Conservation (phyloP, 2,329 filamentous ascomycete species). For the Stemphylium beticola region DNA sequence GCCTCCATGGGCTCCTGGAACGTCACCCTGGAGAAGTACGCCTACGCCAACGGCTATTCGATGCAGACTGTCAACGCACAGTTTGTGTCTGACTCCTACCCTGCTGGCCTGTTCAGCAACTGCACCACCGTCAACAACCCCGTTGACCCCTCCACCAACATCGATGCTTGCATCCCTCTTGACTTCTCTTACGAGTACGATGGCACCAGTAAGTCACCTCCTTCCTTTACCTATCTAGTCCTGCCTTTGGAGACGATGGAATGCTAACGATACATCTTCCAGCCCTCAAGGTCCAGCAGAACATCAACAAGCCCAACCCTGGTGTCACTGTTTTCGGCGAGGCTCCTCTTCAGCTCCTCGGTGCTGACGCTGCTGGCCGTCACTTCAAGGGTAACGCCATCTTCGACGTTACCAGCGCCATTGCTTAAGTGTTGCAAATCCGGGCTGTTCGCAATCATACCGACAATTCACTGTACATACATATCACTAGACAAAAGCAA, state of each 20-base stretch:
- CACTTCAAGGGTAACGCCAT: background rate
- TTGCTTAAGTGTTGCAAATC: conserved; percentile 7
- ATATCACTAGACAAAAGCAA: no score
- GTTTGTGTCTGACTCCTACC: no score
- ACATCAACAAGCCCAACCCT: conserved; percentile 7
- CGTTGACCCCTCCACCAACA: no score
- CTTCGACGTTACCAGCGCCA: conserved; percentile 16
- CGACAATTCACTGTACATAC: no score
- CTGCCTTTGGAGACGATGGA: background rate
- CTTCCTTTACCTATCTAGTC: background rate
- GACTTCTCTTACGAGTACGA: conserved; percentile 11
- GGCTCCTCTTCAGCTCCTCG: conserved; percentile 2
- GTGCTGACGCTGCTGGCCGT: background rate
- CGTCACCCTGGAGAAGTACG: background rate
- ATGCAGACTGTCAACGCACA: no score
- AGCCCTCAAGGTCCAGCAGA: conserved; percentile 18
- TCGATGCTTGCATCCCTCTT: background rate
- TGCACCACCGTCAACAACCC: background rate
- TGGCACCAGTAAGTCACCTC: conserved; percentile 11
- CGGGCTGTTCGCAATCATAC: no score
- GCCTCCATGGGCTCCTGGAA: background rate
- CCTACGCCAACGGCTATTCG: no score
- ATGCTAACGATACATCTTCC: background rate
- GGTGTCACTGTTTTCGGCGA: conserved; percentile 17
- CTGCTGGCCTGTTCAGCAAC: background rate